These are phyloP conservation scores for Kandelia obovata DNA, from an alignment of 345 rosid species.

Conservation along the genomic window DNA sequence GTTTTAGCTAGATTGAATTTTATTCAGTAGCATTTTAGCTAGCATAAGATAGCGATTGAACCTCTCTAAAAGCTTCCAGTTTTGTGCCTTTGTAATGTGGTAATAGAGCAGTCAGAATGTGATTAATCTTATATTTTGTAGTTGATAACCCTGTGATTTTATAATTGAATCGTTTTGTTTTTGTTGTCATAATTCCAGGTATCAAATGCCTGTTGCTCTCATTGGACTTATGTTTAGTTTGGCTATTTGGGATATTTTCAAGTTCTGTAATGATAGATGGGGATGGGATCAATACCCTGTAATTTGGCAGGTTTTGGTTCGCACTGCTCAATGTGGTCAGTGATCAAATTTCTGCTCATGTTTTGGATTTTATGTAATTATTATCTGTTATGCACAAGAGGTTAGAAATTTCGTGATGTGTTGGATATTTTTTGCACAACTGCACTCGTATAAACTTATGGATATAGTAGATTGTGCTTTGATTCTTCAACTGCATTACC, in stretches of 20 bases:
- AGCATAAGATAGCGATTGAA: no score
- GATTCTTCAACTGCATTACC: no score
- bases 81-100: no score
- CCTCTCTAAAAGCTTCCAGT: no score
- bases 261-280: conserved; percentile 64
- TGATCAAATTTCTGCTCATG: conserved; percentile 1
- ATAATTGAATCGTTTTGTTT: background rate
- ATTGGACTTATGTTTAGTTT: conserved; percentile 73
- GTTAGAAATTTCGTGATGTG: background rate
- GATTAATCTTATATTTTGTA: no score
- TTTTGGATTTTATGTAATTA: background rate
- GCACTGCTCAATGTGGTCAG: conserved; percentile 73
- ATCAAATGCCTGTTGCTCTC: conserved; percentile 92
- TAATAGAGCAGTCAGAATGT: no score
- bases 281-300: conserved; percentile 58
- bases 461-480: no score
- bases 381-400: background rate
- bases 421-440: background rate
- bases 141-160: no score
- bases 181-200: conserved; percentile 40
- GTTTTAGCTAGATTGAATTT: no score
- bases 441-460: no score
- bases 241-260: conserved; percentile 85
- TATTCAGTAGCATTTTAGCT: no score
- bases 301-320: conserved; percentile 46